Evolutionary conservation across 2,329 filamentous ascomycete genomes (phyloP).

Genomic region (Cladosporium sp.): DNA sequence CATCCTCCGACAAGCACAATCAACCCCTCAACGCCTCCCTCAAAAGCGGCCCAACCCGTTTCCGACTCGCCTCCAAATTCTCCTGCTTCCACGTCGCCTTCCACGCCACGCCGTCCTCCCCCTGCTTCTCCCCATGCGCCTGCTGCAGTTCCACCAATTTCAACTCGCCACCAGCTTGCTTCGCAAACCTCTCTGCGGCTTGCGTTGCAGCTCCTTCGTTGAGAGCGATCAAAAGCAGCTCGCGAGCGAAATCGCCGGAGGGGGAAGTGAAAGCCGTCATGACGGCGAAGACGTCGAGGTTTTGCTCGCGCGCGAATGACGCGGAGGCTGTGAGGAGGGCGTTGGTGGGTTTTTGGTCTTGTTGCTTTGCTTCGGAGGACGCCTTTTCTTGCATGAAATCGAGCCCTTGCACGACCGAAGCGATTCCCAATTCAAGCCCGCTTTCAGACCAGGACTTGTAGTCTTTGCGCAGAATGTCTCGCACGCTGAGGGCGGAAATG

Average conservation of each 20-base stretch:
- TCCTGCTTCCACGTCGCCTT: constrained; percentile 63
- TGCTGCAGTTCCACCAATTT: constrained; percentile 51
- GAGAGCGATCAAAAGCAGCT: constrained; percentile 62
- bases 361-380: not conserved
- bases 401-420: constrained; percentile 60
- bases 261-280: constrained; percentile 62
- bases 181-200: constrained; percentile 53
- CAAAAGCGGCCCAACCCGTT: constrained; percentile 58
- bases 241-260: constrained; percentile 54
- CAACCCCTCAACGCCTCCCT: constrained; percentile 39
- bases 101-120: constrained; percentile 39
- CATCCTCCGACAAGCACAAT: too few relatives aligned
- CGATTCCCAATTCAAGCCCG: constrained; percentile 58
- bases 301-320: constrained; percentile 52
- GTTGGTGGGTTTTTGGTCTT: constrained; percentile 45
- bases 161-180: constrained; percentile 44
- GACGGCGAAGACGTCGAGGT: constrained; percentile 59
- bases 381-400: constrained; percentile 45
- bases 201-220: constrained; percentile 44
- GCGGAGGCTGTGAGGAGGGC: constrained; percentile 48
- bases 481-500: constrained; percentile 55
- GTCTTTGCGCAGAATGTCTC: constrained; percentile 72
- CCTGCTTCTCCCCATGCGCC: constrained; percentile 40
- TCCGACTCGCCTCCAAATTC: constrained; percentile 55
- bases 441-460: constrained; percentile 72